A percentile compares a stretch with the other conserved stretches of the same genome.
These are phyloP conservation scores for Ophiorrhiza pumila DNA, from an alignment of 257 asterid genomes.

Conservation along the genomic window DNA sequence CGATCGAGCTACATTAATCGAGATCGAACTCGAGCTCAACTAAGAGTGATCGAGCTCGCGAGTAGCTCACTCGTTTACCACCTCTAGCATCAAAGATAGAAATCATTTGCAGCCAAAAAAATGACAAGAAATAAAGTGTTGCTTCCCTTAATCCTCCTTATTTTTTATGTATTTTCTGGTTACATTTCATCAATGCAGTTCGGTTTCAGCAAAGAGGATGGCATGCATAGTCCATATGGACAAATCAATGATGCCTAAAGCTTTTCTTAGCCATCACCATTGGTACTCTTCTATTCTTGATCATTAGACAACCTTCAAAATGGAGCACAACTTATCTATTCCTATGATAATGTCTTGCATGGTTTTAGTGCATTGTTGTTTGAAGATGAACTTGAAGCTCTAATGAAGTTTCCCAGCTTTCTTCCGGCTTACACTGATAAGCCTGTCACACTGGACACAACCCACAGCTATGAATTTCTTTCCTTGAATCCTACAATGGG, in stretches of 20 bases:
- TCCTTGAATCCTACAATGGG: slow-evolving; percentile 36
- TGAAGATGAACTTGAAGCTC: slow-evolving; percentile 24
- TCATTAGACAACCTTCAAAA: slow-evolving; percentile 5
- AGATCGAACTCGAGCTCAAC: no score
- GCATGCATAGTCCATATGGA: slow-evolving; percentile 6
- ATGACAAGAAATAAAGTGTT: background rate
- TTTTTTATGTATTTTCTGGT: background rate
- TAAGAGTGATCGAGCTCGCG: no score
- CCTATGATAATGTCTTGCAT: slow-evolving; percentile 37
- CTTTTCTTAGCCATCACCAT: background rate
- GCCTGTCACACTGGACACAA: slow-evolving; percentile 32
- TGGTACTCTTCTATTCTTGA: slow-evolving; percentile 4
- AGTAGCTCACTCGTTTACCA: no score
- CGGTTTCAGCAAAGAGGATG: background rate
- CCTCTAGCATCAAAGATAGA: background rate
- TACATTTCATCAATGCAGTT: background rate
- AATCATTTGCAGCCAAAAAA: background rate
- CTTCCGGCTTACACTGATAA: slow-evolving; percentile 36
- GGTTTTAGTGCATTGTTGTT: slow-evolving; percentile 45
- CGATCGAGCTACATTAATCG: no score
- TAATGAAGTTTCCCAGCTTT: slow-evolving; percentile 31
- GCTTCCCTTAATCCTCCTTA: background rate
- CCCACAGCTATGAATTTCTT: slow-evolving; percentile 41
- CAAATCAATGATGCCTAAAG: slow-evolving; percentile 3
- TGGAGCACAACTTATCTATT: slow-evolving; percentile 11